Evolutionary conservation across 2,329 filamentous ascomycete genomes (phyloP), one percentile per base, ranked within the genome.

Genomic region (Botrytis tulipae): DNA sequence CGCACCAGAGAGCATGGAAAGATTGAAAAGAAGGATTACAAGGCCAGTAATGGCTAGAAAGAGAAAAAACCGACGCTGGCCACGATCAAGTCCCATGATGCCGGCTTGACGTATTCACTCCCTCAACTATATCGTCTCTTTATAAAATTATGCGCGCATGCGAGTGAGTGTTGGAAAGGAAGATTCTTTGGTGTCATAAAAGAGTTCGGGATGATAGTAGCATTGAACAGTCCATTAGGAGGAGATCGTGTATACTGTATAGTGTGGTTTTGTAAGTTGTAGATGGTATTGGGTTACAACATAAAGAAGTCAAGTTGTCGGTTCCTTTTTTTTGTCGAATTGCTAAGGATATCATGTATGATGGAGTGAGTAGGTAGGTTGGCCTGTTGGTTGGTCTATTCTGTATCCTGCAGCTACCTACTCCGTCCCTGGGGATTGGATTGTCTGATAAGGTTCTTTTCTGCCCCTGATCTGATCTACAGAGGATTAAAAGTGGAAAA

Each of bases 21-120:
- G 70, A 74, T 81, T 80, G 25, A 78, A 72, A 29, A 80, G 48
- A 29, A 81, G 73, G 42, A 80, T 70, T 42, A 78, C 51, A 32
- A 75, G 61, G 16, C 71, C 78, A 46, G 79, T 71, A 12, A 74
- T 10, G 62, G 57, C 73, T 54, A 80, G 62, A 37, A 78, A 69
- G 35, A 77, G 54, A 42, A 81, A 75, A n/a, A 80, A 61, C 8
- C 77, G 77, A 65, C 76, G 76, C 65, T 76, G 78, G 14, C 76
- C 76, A 48, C 74, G 75, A 65, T 79, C 75, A 66, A 78, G 77
- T 60, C 62, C 72, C 78, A 80, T 79, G 18, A 63, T 72, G 62
- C 18, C 32, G 57, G 25, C 37, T 68, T 60, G 62, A 40, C 10
- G 35, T 69, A 57, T n/a, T 42, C n/a, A 57, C 35, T 42, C 37